Evolutionary conservation across 2,329 filamentous ascomycete species (phyloP).

Genomic region (Eutypella sp.): DNA sequence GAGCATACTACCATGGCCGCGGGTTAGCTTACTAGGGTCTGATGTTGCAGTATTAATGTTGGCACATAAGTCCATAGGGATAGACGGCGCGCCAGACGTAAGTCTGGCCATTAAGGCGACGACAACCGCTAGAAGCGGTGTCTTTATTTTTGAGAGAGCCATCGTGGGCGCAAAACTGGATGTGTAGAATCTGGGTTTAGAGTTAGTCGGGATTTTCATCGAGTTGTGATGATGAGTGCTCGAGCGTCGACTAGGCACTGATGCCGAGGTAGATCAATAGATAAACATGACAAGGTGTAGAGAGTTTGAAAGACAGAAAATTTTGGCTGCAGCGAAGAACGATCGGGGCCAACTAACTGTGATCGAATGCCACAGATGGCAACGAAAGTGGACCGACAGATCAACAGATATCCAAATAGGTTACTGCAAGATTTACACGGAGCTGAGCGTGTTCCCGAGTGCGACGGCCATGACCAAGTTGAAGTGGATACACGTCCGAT

Average conservation of each 20-base stretch:
- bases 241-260: too few species aligned
- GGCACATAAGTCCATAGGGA: constrained; percentile 40
- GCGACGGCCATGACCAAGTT: background rate
- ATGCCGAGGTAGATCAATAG: too few species aligned
- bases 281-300: too few species aligned
- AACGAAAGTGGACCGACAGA: background rate
- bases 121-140: constrained; percentile 15
- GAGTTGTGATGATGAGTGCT: too few species aligned
- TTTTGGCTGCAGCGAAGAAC: too few species aligned
- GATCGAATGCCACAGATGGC: background rate
- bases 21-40: constrained; percentile 34
- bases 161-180: constrained; percentile 13
- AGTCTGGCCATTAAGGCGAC: constrained; percentile 15
- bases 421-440: background rate
- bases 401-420: background rate
- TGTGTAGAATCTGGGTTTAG: constrained; percentile 5
- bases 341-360: background rate
- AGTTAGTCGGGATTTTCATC: constrained; percentile 4
- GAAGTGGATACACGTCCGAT: background rate
- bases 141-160: constrained; percentile 14
- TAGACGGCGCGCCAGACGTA: constrained; percentile 22
- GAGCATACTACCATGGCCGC: too few species aligned
- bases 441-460: background rate
- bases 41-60: constrained; percentile 40
- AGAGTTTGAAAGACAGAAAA: too few species aligned